Percentiles rank a stretch among this genome's conserved stretches.
Conservation (phyloP, 441 rosid species). For the Corymbia citriodora region DNA sequence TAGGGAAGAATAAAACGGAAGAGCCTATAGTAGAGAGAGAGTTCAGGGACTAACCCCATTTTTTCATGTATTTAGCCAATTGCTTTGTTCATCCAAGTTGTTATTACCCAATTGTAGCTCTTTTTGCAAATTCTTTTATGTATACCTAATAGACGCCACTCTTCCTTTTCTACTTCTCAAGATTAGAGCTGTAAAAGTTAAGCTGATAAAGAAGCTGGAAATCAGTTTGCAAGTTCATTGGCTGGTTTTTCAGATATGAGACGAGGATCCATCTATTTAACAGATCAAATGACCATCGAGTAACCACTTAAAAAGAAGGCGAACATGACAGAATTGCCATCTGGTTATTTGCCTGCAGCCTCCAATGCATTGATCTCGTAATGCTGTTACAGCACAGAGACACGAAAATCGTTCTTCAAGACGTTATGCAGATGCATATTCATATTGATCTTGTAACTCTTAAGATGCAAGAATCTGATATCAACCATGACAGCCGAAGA, state of each 20-base stretch:
- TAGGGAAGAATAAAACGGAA: background rate
- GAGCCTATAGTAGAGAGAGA: background rate
- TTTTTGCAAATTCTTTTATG: background rate
- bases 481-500: background rate
- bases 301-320: background rate
- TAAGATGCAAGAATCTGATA: background rate
- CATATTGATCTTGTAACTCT: background rate
- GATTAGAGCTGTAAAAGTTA: background rate
- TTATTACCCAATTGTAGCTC: background rate
- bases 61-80: background rate
- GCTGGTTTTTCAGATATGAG: background rate
- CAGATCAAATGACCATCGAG: background rate
- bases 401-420: background rate
- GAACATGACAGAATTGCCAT: background rate
- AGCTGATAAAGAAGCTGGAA: background rate
- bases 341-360: background rate
- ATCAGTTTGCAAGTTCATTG: background rate
- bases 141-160: background rate
- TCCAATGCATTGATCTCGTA: background rate
- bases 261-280: background rate
- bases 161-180: background rate
- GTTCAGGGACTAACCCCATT: background rate
- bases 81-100: background rate
- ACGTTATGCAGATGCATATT: background rate
- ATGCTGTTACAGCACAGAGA: background rate